A percentile compares a stretch with the other conserved stretches of the same genome.
phyloP scores from a whole-genome alignment of 495 filamentous ascomycete species.

The Neurospora sp. region DNA sequence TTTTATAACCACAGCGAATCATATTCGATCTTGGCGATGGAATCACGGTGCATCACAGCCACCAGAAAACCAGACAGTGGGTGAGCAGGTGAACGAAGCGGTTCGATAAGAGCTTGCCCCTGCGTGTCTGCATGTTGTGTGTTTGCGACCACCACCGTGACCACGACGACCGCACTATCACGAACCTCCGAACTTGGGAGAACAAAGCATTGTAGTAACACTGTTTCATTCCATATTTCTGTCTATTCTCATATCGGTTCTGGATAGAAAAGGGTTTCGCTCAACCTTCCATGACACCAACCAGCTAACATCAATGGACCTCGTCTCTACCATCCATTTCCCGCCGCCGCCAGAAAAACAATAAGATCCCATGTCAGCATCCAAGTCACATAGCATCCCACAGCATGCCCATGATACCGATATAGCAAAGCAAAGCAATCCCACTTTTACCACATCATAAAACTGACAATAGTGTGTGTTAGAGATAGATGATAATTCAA shows the following conservation, averaged over 20 bases:
- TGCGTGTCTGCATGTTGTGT: neutral
- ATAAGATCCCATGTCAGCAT: neutral
- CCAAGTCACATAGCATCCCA: neutral
- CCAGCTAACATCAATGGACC: neutral
- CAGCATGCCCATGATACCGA: neutral
- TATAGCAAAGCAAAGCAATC: neutral
- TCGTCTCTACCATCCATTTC: neutral
- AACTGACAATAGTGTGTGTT: neutral
- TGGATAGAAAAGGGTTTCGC: neutral
- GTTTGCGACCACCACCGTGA: no score
- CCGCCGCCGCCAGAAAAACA: neutral
- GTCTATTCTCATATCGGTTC: neutral
- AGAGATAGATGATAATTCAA: neutral
- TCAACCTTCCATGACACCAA: neutral
- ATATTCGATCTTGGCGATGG: neutral
- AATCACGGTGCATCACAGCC: neutral
- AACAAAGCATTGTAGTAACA: neutral
- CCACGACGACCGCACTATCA: neutral
- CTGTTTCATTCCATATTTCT: neutral
- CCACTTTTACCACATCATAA: neutral
- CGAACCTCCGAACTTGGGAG: neutral
- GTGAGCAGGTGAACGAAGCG: neutral
- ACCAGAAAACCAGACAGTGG: no score
- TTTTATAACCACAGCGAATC: neutral
- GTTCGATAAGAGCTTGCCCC: neutral